phyloP scores from a whole-genome alignment of 495 filamentous ascomycete species.

The Aspergillus leporis region DNA sequence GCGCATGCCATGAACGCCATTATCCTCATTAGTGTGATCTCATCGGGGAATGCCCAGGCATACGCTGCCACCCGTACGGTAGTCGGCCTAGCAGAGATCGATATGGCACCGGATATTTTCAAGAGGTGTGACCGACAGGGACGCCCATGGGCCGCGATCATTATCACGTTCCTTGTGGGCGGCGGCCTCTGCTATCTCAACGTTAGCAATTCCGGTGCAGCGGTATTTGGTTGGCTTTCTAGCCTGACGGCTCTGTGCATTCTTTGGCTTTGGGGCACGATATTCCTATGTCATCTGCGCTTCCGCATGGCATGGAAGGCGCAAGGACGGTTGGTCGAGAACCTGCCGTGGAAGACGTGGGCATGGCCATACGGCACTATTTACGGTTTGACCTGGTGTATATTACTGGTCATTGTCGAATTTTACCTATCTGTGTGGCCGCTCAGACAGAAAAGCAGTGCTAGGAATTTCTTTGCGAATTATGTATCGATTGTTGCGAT shows the following conservation, averaged over 20 bases:
- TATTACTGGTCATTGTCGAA: constrained; percentile 27
- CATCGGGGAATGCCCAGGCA: constrained; percentile 57
- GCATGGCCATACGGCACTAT: constrained; percentile 25
- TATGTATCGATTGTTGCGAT: constrained; percentile 27
- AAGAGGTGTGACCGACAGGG: constrained; percentile 51
- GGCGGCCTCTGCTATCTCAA: constrained; percentile 52
- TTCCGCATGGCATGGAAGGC: constrained; percentile 66
- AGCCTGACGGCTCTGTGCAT: constrained; percentile 54
- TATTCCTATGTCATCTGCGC: constrained; percentile 55
- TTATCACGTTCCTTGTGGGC: constrained; percentile 44
- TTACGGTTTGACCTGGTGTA: constrained; percentile 30
- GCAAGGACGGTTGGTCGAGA: constrained; percentile 59
- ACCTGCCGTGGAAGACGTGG: constrained; percentile 64
- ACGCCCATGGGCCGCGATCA: constrained; percentile 46
- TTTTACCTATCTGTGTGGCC: constrained; percentile 32
- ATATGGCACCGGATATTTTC: constrained; percentile 44
- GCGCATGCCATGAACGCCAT: constrained; percentile 49
- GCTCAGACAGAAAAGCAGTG: constrained; percentile 14
- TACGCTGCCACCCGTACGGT: constrained; percentile 61
- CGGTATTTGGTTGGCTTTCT: constrained; percentile 62
- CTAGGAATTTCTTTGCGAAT: constrained; percentile 33
- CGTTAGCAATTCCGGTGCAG: constrained; percentile 40
- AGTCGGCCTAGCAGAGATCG: constrained; percentile 53
- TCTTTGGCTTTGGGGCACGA: constrained; percentile 58
- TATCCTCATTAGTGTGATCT: constrained; percentile 42